Conservation (phyloP, 192 early-diverging fungal species). For the Coemansia sp. region DNA sequence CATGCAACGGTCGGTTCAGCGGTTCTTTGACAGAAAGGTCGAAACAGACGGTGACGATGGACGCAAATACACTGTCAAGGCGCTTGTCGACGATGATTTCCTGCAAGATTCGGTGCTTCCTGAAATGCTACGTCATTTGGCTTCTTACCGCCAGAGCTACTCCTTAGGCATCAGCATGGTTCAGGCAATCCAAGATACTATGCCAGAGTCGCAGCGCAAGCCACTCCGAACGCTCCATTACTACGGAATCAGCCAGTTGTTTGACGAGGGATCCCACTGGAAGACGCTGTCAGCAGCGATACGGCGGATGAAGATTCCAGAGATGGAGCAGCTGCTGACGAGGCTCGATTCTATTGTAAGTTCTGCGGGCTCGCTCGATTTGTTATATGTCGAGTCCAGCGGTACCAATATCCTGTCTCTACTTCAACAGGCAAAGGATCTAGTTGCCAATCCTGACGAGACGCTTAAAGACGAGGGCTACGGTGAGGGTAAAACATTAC, state of each 20-base stretch:
- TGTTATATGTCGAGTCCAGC: conserved; percentile 14
- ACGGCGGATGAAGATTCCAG: conserved; percentile 36
- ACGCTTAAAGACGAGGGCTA: not conserved
- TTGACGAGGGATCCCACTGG: conserved; percentile 43
- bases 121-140: conserved; percentile 50
- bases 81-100: conserved; percentile 62
- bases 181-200: conserved; percentile 54
- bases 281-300: conserved; percentile 39
- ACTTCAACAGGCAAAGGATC: conserved; percentile 10
- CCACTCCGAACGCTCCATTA: conserved; percentile 67
- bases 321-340: conserved; percentile 36
- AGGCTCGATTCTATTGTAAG: conserved; percentile 8
- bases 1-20: conserved; percentile 68
- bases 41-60: conserved; percentile 7
- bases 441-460: conserved; percentile 14
- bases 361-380: conserved; percentile 10
- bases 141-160: conserved; percentile 60
- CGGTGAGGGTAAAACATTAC: not conserved
- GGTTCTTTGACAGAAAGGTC: conserved; percentile 45
- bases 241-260: conserved; percentile 53
- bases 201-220: conserved; percentile 46
- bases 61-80: conserved; percentile 14
- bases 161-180: conserved; percentile 60
- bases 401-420: conserved; percentile 13
- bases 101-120: conserved; percentile 54